These are phyloP conservation scores for Acorus gramineus DNA, from an alignment of 106 monocot species.

Conservation along the genomic window DNA sequence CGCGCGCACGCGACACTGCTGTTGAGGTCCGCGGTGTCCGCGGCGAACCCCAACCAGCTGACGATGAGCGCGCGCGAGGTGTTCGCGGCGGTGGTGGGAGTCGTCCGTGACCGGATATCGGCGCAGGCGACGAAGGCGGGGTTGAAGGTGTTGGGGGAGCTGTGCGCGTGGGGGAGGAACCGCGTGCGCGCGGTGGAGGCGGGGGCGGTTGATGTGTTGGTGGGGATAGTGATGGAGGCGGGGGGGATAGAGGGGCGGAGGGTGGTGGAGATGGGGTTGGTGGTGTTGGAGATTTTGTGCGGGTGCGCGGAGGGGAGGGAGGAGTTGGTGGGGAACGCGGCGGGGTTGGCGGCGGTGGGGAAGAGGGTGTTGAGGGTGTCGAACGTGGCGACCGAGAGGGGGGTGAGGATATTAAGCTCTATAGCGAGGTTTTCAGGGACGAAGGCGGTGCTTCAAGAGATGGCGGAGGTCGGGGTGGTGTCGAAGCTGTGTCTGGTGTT, in stretches of 20 bases:
- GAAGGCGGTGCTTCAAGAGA: conserved; percentile 37
- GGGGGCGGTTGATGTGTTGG: conserved; percentile 23
- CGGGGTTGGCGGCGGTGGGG: conserved; percentile 33
- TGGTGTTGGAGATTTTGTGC: conserved; percentile 30
- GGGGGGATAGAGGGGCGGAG: conserved; percentile 8
- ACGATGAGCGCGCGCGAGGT: neutral
- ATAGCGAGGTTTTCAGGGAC: conserved; percentile 27
- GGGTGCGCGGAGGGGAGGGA: conserved; percentile 38
- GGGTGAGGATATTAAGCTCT: conserved; percentile 28
- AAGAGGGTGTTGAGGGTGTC: conserved; percentile 27
- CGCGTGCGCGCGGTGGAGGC: conserved; percentile 23
- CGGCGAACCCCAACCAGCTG: neutral
- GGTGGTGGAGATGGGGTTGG: conserved; percentile 24
- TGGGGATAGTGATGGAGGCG: conserved; percentile 33
- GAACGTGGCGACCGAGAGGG: conserved; percentile 19
- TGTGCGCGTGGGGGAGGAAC: conserved; percentile 33
- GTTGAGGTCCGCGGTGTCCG: neutral
- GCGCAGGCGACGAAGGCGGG: conserved; percentile 34
- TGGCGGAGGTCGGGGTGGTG: conserved; percentile 49
- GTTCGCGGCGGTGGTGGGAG: conserved; percentile 28
- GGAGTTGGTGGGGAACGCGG: conserved; percentile 24
- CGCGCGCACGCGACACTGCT: neutral
- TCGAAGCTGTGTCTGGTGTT: conserved; percentile 37
- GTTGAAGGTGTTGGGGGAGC: conserved; percentile 16
- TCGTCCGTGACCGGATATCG: conserved; percentile 26